Evolutionary conservation across 2,329 filamentous ascomycete species (phyloP).

Genomic region (Aspergillus latus): DNA sequence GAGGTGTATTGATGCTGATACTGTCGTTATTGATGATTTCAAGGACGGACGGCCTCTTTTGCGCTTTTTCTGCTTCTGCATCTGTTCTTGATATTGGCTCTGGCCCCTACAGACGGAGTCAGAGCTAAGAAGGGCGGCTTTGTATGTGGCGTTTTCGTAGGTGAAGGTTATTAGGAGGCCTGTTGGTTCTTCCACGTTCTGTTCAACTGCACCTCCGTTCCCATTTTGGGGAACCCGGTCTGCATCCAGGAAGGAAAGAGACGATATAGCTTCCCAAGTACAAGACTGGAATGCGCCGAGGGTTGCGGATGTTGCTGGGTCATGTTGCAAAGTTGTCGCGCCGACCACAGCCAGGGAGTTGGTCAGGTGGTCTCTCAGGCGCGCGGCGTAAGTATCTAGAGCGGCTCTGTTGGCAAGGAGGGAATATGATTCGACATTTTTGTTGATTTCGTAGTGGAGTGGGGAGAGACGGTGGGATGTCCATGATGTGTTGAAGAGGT

Average conservation of each 20-base stretch:
- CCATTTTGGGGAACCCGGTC: constrained; percentile 7
- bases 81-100: background rate
- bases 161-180: constrained; percentile 51
- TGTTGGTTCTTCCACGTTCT: constrained; percentile 16
- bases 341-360: constrained; percentile 47
- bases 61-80: background rate
- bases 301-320: constrained; percentile 36
- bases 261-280: constrained; percentile 43
- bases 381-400: constrained; percentile 48
- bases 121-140: constrained; percentile 53
- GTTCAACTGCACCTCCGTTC: background rate
- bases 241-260: constrained; percentile 28
- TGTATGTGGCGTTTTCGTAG: constrained; percentile 52
- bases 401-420: constrained; percentile 36
- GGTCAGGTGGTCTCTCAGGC: constrained; percentile 51
- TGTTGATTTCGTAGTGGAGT: constrained; percentile 50
- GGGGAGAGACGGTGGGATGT: constrained; percentile 54
- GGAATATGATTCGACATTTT: constrained; percentile 23
- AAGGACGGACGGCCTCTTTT: background rate
- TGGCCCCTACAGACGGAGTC: constrained; percentile 17
- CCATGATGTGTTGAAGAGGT: constrained; percentile 56
- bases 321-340: constrained; percentile 26
- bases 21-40: constrained; percentile 18
- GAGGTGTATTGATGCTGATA: constrained; percentile 52
- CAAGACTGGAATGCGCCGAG: constrained; percentile 51